A percentile compares a stretch with the other conserved stretches of the same genome.
phyloP scores from a whole-genome alignment of 1,284 basidiomycete species.

The Phaffia rhodozyma region DNA sequence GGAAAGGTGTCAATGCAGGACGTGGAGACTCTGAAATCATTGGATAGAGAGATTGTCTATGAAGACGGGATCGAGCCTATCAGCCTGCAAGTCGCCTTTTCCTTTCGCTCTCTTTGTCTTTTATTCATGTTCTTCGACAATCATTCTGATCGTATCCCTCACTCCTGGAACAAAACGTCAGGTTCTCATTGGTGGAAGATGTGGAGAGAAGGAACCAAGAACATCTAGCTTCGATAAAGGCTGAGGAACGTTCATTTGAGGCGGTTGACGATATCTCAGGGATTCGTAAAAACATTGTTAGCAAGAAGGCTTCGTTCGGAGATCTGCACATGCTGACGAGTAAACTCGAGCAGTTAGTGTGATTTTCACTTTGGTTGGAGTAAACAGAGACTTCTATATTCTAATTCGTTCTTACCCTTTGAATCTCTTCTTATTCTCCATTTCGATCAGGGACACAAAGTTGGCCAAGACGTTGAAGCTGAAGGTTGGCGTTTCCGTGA shows the following conservation, averaged over 20 bases:
- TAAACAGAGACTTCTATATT: too few species aligned
- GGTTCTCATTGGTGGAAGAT: too few species aligned
- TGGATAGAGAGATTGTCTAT: background rate
- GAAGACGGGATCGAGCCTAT: background rate
- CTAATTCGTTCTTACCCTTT: too few species aligned
- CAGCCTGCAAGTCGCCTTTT: background rate
- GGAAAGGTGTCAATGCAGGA: background rate
- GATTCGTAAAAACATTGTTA: too few species aligned
- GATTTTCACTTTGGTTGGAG: too few species aligned
- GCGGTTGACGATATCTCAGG: too few species aligned
- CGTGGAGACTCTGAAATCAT: background rate
- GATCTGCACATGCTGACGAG: too few species aligned
- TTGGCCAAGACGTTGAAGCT: background rate
- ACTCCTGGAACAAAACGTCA: background rate
- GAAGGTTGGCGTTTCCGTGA: constrained; percentile 7
- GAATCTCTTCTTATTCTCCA: background rate
- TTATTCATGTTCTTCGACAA: background rate
- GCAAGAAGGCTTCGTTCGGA: too few species aligned
- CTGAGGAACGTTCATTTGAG: too few species aligned
- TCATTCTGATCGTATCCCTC: background rate
- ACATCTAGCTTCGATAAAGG: too few species aligned
- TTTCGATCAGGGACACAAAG: background rate
- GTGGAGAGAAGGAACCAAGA: too few species aligned
- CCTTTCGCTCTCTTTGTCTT: background rate
- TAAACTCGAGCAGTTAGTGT: too few species aligned